Base-by-base conservation (phyloP, 2,329 filamentous ascomycete genomes). In the Colletotrichum siamense region DNA sequence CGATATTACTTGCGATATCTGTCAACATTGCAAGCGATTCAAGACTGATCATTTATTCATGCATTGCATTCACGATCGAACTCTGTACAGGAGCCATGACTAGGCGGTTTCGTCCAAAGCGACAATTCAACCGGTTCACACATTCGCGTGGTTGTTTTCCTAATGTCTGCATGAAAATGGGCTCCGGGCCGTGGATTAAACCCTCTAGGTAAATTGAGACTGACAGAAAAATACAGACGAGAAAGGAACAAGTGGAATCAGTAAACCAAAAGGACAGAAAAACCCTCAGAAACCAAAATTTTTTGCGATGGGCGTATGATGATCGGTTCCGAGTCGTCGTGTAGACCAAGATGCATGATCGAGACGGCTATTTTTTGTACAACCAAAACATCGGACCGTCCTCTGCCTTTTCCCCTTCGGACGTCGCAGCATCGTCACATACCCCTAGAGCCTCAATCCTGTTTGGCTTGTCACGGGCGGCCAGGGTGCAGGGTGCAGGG, bases 371-470 rank as follows among this genome's bases (percentile, higher is more conserved):
- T 52, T 52, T 52, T 52, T 52, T 52, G 44, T 52, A 52, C 44
- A 52, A 52, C 44, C 66, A 44, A 71, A 64, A 74, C 67, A 71
- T 71, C 61, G 61, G 67, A 59, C 57, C 69, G 63, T 39, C 24
- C 57, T 26, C 26, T 52, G 18, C 52, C 52, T 34, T 52, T 22
- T 18, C 67, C 18, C 67, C 24, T 62, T 34, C 44, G 74, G 57
- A 74, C 36, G 74, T 73, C 70, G 70, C 74, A 73, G 74, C 49
- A 66, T 39, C 71, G 70, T 76, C 71, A 69, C 70, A 76, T 22
- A 74, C 28, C 28, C 64, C 59, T 24, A 49, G 69, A 76, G 73
- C 73, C 73, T 57, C 69, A 76, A 30, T 15, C 49, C 28, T 36
- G 65, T 68, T 59, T 68, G 65, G 65, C n/a, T 30, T 24, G 18